Evolutionary conservation across 2,329 filamentous ascomycete genomes (phyloP), one percentile per base, ranked within the genome.

Genomic region (Malbranchea zuffiana): DNA sequence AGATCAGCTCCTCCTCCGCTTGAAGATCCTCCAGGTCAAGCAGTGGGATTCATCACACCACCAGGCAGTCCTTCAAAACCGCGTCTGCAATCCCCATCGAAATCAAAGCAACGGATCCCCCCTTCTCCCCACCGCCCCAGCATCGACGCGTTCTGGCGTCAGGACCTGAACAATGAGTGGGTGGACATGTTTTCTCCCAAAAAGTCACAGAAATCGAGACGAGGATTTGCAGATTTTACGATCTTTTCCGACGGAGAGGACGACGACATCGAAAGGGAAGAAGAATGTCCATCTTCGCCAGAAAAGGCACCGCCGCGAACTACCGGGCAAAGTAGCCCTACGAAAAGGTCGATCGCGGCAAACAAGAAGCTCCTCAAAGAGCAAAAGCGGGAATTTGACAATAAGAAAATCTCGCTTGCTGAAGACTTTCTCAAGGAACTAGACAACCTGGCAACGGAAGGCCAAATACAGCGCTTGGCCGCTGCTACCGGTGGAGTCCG

Each of bases 401-500:
- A 58, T 6, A 56, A 52, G 17, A 79, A 78, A 49, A 59, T 68
- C 13, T 50, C 54, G 6, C 49, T 78, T 3, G 75, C 74, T 1
- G 55, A 65, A 28, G 46, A 60, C 2, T 77, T 79, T 49, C 55
- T 79, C n/a, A 48, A 54, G 2, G 66, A 71, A 20, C 63, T 80
- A 11, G 75, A 80, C 47, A 50, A 60, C 3, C 62, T 55, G 4
- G 67, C 78, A 32, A 63, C 67, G 0, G 52, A 55, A 3, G 67
- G 68, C 18, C 56, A 66, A 29, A 64, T 80, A 32, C 49, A 56
- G 17, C 49, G 54, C 3, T 58, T 76, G 12, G 59, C 72, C 2
- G 55, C 60, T 11, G 50, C 59, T 7, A 72, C 71, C 0, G 74
- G 74, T 18, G 75, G 75, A 11, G 68, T 79, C 8, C 62, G 65